Base-by-base conservation (phyloP, 371 early-diverging fungal species). In the Mucor saturninus region DNA sequence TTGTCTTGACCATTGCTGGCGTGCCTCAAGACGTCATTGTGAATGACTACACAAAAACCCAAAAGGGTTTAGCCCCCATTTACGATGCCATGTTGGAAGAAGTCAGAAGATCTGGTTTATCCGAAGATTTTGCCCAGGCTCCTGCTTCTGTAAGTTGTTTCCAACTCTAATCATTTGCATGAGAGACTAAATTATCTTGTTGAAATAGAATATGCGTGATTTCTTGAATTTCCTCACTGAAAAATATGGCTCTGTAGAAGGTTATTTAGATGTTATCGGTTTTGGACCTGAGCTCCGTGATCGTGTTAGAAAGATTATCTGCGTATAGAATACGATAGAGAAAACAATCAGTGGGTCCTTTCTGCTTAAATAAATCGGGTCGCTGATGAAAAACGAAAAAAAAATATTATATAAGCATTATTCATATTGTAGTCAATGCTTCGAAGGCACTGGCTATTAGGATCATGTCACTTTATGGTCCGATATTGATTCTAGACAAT, bases 31-130 rank as follows among this genome's bases (percentile, higher is more conserved):
- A 81, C 15, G 59, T 79, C 32, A 87, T 93, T 56, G 81, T 87
- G 9, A 68, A 60, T 6, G 91, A 91, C 67, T 93, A 92, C 68
- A 82, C 84, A 15, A 77, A 69, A 46, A 83, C 89, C 4, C 81
- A 84, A 56, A 62, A 71, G 43, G 83, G 75, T 10, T 64, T 88
- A 48, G 75, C 54, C 9, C 79, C 81, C 10, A 75, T 84, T 21
- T 71, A 79, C 39, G 56, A 69, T 11, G 74, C 69, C 39, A 81
- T 87, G 79, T 30, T 84, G 49, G 57, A 72, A 42, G 84, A 85
- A 43, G 79, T 86, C 56, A 66, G 80, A 53, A 65, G 67, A 6
- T 73, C 78, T 30, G 88, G 88, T 0, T 65, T 88, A 38, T 76
- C 83, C 6, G 74, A 79, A 26, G 72, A 77, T 14, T 88, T 88